A percentile compares a stretch with the other conserved stretches of the same genome.
Conservation (phyloP, 202 grass and related monocot species). For the Musa balbisiana region DNA sequence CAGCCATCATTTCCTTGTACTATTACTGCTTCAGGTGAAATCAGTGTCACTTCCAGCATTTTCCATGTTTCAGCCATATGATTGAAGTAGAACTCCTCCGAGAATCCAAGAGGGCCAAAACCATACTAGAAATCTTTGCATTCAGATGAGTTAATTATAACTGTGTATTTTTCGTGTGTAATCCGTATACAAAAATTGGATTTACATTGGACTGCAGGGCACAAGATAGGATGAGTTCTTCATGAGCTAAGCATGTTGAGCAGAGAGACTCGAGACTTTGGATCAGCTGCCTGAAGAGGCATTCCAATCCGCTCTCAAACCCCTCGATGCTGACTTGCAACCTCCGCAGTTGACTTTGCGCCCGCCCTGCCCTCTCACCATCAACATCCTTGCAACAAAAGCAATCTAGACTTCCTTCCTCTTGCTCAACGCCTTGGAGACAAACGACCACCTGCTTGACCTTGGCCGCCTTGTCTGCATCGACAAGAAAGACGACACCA, state of each 20-base stretch:
- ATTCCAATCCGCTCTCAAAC: constrained; percentile 33
- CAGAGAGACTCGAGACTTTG: constrained; percentile 53
- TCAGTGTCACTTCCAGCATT: too few species aligned
- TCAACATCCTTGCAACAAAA: constrained; percentile 16
- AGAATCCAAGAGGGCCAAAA: too few species aligned
- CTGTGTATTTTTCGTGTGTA: background rate
- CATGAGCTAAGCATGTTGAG: constrained; percentile 46
- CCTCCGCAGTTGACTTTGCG: constrained; percentile 26
- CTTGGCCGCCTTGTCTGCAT: constrained; percentile 30
- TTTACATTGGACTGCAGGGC: background rate
- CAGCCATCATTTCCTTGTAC: too few species aligned
- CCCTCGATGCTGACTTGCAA: constrained; percentile 30
- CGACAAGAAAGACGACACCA: constrained; percentile 12
- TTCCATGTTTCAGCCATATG: too few species aligned
- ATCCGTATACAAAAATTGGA: background rate
- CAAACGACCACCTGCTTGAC: constrained; percentile 42
- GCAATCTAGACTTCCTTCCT: constrained; percentile 9
- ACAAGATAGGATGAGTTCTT: constrained; percentile 31
- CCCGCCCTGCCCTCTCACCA: background rate
- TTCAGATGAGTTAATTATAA: background rate
- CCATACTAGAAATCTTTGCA: background rate
- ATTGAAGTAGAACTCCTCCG: too few species aligned
- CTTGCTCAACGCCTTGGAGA: constrained; percentile 34
- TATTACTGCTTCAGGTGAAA: too few species aligned
- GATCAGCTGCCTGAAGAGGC: constrained; percentile 50